phyloP scores from a whole-genome alignment of 352 stramenopile species.

The Phytophthora litchii region DNA sequence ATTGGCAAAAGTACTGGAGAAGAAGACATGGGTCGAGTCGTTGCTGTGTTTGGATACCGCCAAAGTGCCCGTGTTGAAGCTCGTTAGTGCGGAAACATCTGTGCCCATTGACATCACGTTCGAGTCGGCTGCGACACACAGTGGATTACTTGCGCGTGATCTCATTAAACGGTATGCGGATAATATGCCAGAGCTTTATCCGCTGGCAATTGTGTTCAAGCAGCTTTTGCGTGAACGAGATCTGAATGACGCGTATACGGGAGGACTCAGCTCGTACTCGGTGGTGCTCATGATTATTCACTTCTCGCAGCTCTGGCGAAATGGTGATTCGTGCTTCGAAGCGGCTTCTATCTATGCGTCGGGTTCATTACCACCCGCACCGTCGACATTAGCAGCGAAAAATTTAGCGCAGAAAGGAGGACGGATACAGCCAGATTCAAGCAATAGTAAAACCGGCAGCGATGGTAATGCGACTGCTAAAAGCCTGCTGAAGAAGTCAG shows the following conservation, averaged over 20 bases:
- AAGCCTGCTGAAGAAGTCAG: conserved; percentile 24
- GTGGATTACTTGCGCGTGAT: conserved; percentile 78
- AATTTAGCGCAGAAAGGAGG: conserved; percentile 18
- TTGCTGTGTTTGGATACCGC: conserved; percentile 82
- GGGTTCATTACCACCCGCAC: conserved; percentile 49
- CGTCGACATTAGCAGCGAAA: conserved; percentile 25
- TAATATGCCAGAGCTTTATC: conserved; percentile 88
- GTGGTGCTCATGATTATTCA: conserved; percentile 93
- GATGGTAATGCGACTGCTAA: conserved; percentile 14
- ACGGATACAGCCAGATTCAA: conserved; percentile 25
- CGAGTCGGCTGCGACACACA: conserved; percentile 81
- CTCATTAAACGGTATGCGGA: conserved; percentile 87
- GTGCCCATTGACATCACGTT: conserved; percentile 90
- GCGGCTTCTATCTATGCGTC: conserved; percentile 71
- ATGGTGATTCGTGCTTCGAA: conserved; percentile 56
- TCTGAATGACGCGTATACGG: conserved; percentile 92
- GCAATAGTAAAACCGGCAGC: conserved; percentile 22
- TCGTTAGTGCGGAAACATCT: conserved; percentile 73
- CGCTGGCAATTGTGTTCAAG: conserved; percentile 91
- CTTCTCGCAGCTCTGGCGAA: conserved; percentile 78
- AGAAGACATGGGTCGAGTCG: conserved; percentile 80
- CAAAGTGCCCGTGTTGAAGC: conserved; percentile 86
- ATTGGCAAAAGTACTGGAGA: conserved; percentile 59
- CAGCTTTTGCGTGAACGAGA: conserved; percentile 88
- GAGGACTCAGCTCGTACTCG: conserved; percentile 91